These are phyloP conservation scores for Punica granatum DNA, from an alignment of 345 rosid species.

Conservation along the genomic window DNA sequence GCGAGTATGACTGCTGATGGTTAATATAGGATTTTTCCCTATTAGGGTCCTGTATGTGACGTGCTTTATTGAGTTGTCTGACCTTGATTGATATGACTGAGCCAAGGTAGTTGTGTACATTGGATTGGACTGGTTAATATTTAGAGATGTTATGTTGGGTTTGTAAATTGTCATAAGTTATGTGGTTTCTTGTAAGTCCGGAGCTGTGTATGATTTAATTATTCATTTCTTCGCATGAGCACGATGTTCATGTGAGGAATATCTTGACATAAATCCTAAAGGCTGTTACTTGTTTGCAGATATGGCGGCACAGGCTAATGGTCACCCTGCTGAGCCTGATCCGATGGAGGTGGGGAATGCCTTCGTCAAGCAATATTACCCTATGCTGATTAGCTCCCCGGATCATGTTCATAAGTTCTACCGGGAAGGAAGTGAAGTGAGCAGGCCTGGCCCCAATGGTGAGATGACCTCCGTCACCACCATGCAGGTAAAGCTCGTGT, in stretches of 20 bases:
- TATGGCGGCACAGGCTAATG: conserved; percentile 35
- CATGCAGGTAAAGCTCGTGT: conserved; percentile 29
- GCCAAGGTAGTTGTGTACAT: neutral
- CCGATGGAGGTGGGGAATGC: conserved; percentile 47
- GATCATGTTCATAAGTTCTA: conserved; percentile 44
- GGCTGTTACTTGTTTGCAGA: conserved; percentile 19
- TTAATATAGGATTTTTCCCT: neutral
- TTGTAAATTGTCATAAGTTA: neutral
- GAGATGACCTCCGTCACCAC: conserved; percentile 38
- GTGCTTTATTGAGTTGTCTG: neutral
- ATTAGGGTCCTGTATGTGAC: neutral
- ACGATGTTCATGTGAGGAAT: neutral
- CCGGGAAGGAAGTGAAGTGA: conserved; percentile 41
- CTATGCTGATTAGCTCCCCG: conserved; percentile 33
- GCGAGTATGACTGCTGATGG: neutral
- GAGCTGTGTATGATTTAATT: neutral
- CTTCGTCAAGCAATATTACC: conserved; percentile 53
- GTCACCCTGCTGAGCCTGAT: conserved; percentile 23
- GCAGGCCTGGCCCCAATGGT: conserved; percentile 45
- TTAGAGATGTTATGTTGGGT: neutral
- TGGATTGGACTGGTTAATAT: neutral
- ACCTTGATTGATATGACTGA: neutral
- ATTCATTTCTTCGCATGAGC: neutral
- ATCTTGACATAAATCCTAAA: neutral
- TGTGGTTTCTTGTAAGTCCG: neutral